Evolutionary conservation across 2,329 filamentous ascomycete genomes (phyloP), one percentile per base, ranked within the genome.

Genomic region (Diplodia scrobiculata): DNA sequence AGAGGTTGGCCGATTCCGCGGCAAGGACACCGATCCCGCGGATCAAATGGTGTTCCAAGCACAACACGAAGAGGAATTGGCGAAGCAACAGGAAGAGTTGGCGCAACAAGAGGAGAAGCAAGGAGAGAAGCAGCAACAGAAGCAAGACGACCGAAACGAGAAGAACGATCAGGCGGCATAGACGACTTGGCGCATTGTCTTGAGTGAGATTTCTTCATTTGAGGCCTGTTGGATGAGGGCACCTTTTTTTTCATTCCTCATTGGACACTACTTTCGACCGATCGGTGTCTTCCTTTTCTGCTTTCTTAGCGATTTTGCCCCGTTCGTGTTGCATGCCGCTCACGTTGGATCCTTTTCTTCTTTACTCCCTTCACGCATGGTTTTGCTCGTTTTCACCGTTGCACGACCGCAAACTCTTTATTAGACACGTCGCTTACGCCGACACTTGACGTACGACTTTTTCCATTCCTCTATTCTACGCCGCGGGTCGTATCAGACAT

Each of bases 261-360:
- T 54, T 54, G 27, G 29, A 54, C 25, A 34, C 32, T 19, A 48
- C 47, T 55, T 38, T 6, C 53, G 52, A 41, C 53, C 32, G 32
- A 11, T 50, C 21, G 45, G 36, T 32, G 4, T 13, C 25, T 47
- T 47, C 36, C 11, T 45, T 52, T 59, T 19, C 17, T 19, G 2
- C 17, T 51, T 63, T n/a, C 29, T 27, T 62, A 62, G 58, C 58
- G 58, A 62, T 62, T 62, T 36, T 62, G 21, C 59, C 21, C 21
- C 36, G 36, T 41, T 66, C 17, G 9, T 54, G 3, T 60, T 62
- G 50, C 53, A 50, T 62, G 45, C 45, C 27, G 34, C 48, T 38
- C 58, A 66, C 48, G 65, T 63, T 63, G 53, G 64, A 32, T 41
- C 27, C 7, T 29, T 5, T 19, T 38, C 14, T 55, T 3, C 17